Evolutionary conservation across 2,329 filamentous ascomycete species (phyloP).

Genomic region (Fusarium mangiferae): DNA sequence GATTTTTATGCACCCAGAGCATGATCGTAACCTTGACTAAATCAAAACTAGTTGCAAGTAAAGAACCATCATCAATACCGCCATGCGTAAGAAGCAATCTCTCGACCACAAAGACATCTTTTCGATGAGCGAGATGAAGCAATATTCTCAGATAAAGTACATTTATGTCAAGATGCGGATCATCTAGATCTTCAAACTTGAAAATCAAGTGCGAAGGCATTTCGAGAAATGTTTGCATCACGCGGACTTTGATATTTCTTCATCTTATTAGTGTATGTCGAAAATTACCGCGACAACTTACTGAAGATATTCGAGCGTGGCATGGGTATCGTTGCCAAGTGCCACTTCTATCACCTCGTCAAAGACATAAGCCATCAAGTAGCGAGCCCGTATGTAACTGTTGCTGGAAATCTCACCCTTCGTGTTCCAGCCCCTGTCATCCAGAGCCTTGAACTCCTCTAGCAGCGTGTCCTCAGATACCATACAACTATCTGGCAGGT

Average conservation of each 20-base stretch:
- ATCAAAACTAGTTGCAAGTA: constrained; percentile 59
- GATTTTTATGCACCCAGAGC: constrained; percentile 61
- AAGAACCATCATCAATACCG: constrained; percentile 51
- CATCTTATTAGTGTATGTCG: constrained; percentile 4
- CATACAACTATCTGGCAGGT: constrained; percentile 62
- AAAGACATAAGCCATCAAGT: constrained; percentile 59
- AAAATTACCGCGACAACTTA: constrained; percentile 7
- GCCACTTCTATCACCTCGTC: constrained; percentile 71
- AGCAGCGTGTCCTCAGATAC: constrained; percentile 52
- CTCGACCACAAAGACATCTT: constrained; percentile 69
- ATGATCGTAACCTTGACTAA: constrained; percentile 58
- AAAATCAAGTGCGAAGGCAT: constrained; percentile 54
- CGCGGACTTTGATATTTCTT: constrained; percentile 51
- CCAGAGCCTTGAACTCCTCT: constrained; percentile 47
- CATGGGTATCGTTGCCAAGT: constrained; percentile 49
- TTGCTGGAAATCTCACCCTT: constrained; percentile 54
- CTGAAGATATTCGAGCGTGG: constrained; percentile 37
- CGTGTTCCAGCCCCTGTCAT: constrained; percentile 64
- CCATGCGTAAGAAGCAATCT: constrained; percentile 62
- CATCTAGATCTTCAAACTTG: constrained; percentile 51
- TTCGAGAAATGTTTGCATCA: constrained; percentile 47
- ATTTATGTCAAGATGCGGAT: constrained; percentile 43
- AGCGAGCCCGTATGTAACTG: constrained; percentile 60
- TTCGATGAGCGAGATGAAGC: constrained; percentile 60
- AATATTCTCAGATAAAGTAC: constrained; percentile 58